These are phyloP conservation scores for Sporothrix pallida DNA, from an alignment of 2,329 filamentous ascomycete genomes.

Conservation along the genomic window DNA sequence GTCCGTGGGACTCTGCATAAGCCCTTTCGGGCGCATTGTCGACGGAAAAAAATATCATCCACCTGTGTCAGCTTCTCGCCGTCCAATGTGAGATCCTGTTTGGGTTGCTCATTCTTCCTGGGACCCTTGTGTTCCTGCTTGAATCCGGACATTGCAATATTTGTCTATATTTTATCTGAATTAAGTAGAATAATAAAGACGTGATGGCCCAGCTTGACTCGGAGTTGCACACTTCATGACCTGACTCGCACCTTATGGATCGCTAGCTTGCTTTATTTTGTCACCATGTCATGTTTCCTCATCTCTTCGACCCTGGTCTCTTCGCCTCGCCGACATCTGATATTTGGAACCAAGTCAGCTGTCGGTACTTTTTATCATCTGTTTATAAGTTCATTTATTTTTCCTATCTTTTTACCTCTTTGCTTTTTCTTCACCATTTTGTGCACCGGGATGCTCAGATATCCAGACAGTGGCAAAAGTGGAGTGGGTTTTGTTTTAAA, in stretches of 20 bases:
- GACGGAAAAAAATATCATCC: not conserved
- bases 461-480: not conserved
- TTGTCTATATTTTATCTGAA: not conserved
- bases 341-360: not conserved
- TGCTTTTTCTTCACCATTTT: not conserved
- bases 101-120: not conserved
- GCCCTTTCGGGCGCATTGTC: not conserved
- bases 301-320: not conserved
- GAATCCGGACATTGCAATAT: constrained; percentile 29
- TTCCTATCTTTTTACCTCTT: not conserved
- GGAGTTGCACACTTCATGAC: constrained; percentile 2
- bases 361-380: not conserved
- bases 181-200: not conserved
- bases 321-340: not conserved
- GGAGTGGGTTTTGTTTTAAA: not conserved
- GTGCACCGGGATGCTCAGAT: too few relatives aligned
- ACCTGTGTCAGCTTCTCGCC: not conserved
- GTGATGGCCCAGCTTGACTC: not conserved
- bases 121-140: not conserved
- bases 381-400: not conserved
- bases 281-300: not conserved
- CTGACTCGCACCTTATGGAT: not conserved
- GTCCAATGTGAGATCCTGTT: not conserved
- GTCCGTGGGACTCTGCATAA: not conserved
- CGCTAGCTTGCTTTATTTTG: not conserved